These are phyloP conservation scores for Quillaja saponaria DNA, from an alignment of 306 rosid genomes.

Conservation along the genomic window DNA sequence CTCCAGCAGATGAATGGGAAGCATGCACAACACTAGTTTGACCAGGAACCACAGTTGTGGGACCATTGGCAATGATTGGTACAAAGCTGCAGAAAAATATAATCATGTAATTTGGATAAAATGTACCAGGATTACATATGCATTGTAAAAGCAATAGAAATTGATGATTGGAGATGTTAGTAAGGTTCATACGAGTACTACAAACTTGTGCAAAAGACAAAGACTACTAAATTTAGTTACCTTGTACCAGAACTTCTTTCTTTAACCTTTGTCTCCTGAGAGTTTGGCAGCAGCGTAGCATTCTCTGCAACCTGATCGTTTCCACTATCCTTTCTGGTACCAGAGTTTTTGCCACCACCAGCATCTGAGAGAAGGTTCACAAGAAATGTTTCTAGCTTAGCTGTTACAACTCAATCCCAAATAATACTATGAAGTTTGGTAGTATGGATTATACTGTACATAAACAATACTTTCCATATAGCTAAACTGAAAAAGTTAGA, in stretches of 20 bases:
- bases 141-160: conserved; percentile 21
- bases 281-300: conserved; percentile 43
- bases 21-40: conserved; percentile 40
- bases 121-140: conserved; percentile 18
- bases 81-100: conserved; percentile 56
- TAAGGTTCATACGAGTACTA: background rate
- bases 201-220: background rate
- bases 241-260: conserved; percentile 59
- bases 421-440: conserved; percentile 29
- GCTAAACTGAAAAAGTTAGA: conserved; percentile 16
- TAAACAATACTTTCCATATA: conserved; percentile 11
- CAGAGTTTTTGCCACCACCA: conserved; percentile 64
- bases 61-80: conserved; percentile 51
- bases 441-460: conserved; percentile 15
- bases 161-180: too few species aligned
- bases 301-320: conserved; percentile 62
- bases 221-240: conserved; percentile 37
- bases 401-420: conserved; percentile 18
- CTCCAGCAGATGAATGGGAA: conserved; percentile 39
- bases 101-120: conserved; percentile 23
- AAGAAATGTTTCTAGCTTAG: conserved; percentile 29
- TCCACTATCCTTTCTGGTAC: conserved; percentile 69
- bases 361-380: conserved; percentile 57
- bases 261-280: conserved; percentile 58
- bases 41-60: conserved; percentile 50